phyloP scores from a whole-genome alignment of 2,329 filamentous ascomycete species.

The Cladosporium sp. region DNA sequence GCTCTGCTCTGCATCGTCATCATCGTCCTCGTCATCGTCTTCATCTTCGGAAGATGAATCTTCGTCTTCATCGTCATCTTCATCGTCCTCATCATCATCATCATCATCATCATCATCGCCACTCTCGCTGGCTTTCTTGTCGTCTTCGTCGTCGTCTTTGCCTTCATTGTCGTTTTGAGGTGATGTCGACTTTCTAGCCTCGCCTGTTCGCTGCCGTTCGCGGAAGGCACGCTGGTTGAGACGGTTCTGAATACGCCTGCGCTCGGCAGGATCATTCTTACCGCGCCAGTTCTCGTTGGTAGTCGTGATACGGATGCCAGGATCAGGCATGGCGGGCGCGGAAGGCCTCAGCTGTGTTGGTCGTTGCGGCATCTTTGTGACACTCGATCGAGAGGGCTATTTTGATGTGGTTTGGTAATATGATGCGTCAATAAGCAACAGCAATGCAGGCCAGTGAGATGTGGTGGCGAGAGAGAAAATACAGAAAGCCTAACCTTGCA shows the following conservation, averaged over 20 bases:
- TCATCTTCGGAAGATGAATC: slow-evolving; percentile 7
- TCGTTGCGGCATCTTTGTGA: neutral
- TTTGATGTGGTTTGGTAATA: neutral
- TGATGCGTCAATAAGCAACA: neutral
- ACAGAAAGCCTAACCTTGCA: neutral
- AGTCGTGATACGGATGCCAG: slow-evolving; percentile 17
- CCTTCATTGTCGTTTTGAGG: neutral
- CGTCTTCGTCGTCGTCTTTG: neutral
- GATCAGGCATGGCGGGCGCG: neutral
- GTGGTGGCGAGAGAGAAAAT: slow-evolving; percentile 2
- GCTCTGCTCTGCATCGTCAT: slow-evolving; percentile 9
- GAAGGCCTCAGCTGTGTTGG: neutral
- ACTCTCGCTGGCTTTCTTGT: neutral
- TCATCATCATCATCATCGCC: neutral
- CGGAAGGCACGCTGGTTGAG: slow-evolving; percentile 36
- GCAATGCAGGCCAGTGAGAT: neutral
- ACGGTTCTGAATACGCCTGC: slow-evolving; percentile 35
- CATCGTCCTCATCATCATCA: slow-evolving; percentile 1
- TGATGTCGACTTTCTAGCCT: slow-evolving; percentile 19
- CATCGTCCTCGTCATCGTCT: slow-evolving; percentile 7
- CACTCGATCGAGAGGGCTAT: neutral
- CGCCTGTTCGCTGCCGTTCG: slow-evolving; percentile 33
- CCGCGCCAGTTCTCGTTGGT: slow-evolving; percentile 35
- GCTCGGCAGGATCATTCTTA: slow-evolving; percentile 33
- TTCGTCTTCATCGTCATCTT: neutral